Evolutionary conservation across 495 filamentous ascomycete species (phyloP).

Genomic region (Penicillium paradoxum): DNA sequence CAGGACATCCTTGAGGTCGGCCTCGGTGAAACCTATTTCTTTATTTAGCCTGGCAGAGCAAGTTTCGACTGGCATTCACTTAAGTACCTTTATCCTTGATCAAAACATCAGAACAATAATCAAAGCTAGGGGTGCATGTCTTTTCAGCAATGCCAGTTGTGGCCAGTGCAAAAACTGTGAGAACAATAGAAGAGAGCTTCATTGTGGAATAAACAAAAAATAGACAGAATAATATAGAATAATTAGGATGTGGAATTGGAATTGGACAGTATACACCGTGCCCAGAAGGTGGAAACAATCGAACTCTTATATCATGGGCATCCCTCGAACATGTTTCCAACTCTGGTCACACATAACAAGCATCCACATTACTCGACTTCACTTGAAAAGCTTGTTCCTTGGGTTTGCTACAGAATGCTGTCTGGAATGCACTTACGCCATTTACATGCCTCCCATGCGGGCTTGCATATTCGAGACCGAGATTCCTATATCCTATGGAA

Average conservation of each 20-base stretch:
- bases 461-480: background rate
- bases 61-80: background rate
- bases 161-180: conserved; percentile 23
- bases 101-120: conserved; percentile 34
- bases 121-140: conserved; percentile 39
- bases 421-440: conserved; percentile 21
- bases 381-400: conserved; percentile 12
- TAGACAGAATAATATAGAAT: too few species aligned
- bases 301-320: conserved; percentile 1
- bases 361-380: conserved; percentile 10
- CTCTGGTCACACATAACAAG: conserved; percentile 1
- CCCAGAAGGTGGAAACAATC: background rate
- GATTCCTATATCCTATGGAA: background rate
- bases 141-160: conserved; percentile 28
- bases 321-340: background rate
- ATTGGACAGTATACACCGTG: background rate
- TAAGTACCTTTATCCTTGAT: conserved; percentile 32
- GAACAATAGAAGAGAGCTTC: conserved; percentile 25
- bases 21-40: conserved; percentile 30
- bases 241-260: too few species aligned
- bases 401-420: conserved; percentile 16
- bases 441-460: conserved; percentile 3
- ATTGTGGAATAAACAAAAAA: conserved; percentile 11
- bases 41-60: background rate
- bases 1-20: conserved; percentile 28